phyloP scores from a whole-genome alignment of 1,284 basidiomycete species.

The Kwoniella shivajii region DNA sequence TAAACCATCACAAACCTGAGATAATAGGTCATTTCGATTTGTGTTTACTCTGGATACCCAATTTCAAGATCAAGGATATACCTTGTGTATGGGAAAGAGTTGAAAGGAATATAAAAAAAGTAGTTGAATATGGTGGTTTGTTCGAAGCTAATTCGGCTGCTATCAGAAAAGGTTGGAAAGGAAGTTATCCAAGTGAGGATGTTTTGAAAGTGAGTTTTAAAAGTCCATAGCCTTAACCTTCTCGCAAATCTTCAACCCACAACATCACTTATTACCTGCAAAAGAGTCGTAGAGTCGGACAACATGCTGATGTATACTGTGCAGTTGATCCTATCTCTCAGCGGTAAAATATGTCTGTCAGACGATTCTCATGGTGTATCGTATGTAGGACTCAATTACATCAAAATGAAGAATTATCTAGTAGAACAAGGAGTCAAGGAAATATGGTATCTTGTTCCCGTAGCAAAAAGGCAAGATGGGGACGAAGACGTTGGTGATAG shows the following conservation, averaged over 20 bases:
- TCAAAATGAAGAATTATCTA: slow-evolving; percentile 69
- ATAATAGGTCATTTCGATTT: slow-evolving; percentile 93
- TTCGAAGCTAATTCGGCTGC: slow-evolving; percentile 95
- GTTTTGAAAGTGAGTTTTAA: slow-evolving; percentile 65
- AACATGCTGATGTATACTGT: too few species aligned
- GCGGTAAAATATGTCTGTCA: slow-evolving; percentile 80
- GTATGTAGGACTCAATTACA: slow-evolving; percentile 86
- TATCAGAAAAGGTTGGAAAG: slow-evolving; percentile 85
- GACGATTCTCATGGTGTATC: slow-evolving; percentile 94
- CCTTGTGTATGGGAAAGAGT: slow-evolving; percentile 67
- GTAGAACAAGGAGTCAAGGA: slow-evolving; percentile 62
- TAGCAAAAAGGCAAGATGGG: slow-evolving; percentile 16
- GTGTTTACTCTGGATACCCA: slow-evolving; percentile 75
- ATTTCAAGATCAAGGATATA: slow-evolving; percentile 60
- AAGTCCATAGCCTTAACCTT: background rate
- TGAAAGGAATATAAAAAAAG: slow-evolving; percentile 74
- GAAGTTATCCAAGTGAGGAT: slow-evolving; percentile 79
- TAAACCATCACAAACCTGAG: slow-evolving; percentile 75
- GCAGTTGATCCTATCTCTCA: slow-evolving; percentile 68
- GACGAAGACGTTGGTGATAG: slow-evolving; percentile 57
- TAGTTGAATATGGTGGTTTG: slow-evolving; percentile 79
- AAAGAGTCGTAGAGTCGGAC: too few species aligned
- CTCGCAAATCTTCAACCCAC: background rate
- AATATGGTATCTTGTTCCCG: slow-evolving; percentile 65
- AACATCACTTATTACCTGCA: too few species aligned